Evolutionary conservation across 441 rosid genomes (phyloP).

Genomic region (Adansonia gregorii): DNA sequence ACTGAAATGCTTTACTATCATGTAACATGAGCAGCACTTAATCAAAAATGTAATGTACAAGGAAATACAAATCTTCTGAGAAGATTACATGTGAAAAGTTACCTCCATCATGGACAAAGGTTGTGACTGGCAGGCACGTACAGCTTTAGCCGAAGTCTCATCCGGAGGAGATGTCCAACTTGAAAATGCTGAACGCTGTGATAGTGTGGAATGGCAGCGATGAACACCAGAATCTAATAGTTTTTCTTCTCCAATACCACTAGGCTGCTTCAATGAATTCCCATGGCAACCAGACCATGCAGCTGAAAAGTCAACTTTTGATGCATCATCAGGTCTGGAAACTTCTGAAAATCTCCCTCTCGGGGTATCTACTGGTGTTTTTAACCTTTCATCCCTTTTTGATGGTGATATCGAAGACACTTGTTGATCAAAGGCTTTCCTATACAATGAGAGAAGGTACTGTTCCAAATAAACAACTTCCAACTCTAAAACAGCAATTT

Average conservation of each 20-base stretch:
- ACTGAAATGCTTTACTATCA: neutral
- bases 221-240: conserved; percentile 54
- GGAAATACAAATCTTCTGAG: neutral
- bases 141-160: conserved; percentile 43
- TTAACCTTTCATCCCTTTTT: conserved; percentile 45
- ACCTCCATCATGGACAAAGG: conserved; percentile 79
- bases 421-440: conserved; percentile 84
- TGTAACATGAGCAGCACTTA: neutral
- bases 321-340: conserved; percentile 41
- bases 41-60: neutral
- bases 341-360: conserved; percentile 52
- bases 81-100: conserved; percentile 28
- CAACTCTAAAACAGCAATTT: conserved; percentile 81
- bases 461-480: conserved; percentile 92
- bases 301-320: conserved; percentile 42
- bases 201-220: conserved; percentile 81
- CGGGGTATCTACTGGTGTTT: conserved; percentile 50
- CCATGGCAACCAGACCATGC: conserved; percentile 45
- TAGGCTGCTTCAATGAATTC: conserved; percentile 39
- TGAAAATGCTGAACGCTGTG: conserved; percentile 62
- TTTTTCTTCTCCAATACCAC: conserved; percentile 41
- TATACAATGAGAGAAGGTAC: conserved; percentile 81
- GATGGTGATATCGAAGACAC: conserved; percentile 50
- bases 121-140: conserved; percentile 63
- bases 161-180: conserved; percentile 53